These are phyloP conservation scores for Solanum raphanifolium DNA, from an alignment of 257 asterid genomes.

Conservation along the genomic window DNA sequence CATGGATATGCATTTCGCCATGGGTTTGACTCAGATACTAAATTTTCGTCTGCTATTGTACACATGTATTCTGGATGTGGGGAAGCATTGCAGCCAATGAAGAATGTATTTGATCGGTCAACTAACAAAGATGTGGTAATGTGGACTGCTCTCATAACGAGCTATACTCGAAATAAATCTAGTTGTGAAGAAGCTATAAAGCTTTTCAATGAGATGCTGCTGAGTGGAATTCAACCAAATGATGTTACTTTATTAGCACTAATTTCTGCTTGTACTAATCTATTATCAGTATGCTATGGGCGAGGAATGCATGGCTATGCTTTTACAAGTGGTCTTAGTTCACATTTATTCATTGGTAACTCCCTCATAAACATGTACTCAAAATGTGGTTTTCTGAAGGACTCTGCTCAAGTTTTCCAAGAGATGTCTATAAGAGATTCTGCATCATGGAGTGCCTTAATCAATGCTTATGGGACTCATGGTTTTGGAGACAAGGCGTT, in stretches of 20 bases:
- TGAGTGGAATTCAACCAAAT: conserved; percentile 40
- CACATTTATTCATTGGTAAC: conserved; percentile 36
- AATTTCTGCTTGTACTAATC: conserved; percentile 41
- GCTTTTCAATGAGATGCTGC: conserved; percentile 45
- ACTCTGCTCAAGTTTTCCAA: conserved; percentile 33
- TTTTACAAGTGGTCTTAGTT: conserved; percentile 33
- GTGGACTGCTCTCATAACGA: conserved; percentile 65
- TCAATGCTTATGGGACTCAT: conserved; percentile 41
- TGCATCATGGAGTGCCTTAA: conserved; percentile 61
- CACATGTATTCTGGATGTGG: conserved; percentile 41
- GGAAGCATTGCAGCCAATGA: conserved; percentile 21
- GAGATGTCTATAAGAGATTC: conserved; percentile 40
- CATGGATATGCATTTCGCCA: conserved; percentile 50
- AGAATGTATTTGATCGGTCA: conserved; percentile 38
- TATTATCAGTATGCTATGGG: conserved; percentile 30
- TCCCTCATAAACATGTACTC: conserved; percentile 63
- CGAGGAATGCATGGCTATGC: conserved; percentile 36
- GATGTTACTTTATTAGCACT: conserved; percentile 47
- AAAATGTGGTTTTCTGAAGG: conserved; percentile 52
- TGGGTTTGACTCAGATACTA: conserved; percentile 37
- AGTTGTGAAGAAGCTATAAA: conserved; percentile 37
- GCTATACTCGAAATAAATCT: conserved; percentile 32
- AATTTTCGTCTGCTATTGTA: conserved; percentile 36
- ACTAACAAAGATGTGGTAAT: conserved; percentile 40
- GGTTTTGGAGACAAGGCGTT: conserved; percentile 50